phyloP scores from a whole-genome alignment of 495 filamentous ascomycete species.

The Penicillium cataractarum region DNA sequence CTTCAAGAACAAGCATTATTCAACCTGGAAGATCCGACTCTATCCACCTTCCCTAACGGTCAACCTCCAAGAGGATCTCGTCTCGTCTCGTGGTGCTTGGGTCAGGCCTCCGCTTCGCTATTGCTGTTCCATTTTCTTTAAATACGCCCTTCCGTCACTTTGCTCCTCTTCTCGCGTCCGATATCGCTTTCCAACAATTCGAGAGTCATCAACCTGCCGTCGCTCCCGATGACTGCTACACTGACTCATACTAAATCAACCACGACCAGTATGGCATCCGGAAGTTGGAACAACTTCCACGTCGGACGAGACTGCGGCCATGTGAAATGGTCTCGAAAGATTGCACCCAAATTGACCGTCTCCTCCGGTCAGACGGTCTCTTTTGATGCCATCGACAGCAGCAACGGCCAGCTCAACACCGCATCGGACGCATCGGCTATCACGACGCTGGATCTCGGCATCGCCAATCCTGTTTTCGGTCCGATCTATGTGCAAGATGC shows the following conservation, averaged over 20 bases:
- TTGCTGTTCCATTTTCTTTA: not conserved
- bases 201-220: not conserved
- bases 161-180: not conserved
- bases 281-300: slow-evolving; percentile 40
- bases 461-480: slow-evolving; percentile 53
- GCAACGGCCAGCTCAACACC: slow-evolving; percentile 51
- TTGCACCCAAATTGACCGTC: slow-evolving; percentile 49
- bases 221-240: slow-evolving; percentile 23
- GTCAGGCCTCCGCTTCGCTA: slow-evolving; percentile 7
- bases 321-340: slow-evolving; percentile 53
- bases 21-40: slow-evolving; percentile 22
- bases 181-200: not conserved
- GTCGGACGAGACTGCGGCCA: slow-evolving; percentile 45
- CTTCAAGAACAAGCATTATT: slow-evolving; percentile 27
- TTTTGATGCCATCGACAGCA: slow-evolving; percentile 55
- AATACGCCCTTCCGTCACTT: slow-evolving; percentile 3
- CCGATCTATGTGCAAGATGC: slow-evolving; percentile 51
- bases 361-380: slow-evolving; percentile 46
- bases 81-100: slow-evolving; percentile 22
- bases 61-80: slow-evolving; percentile 31
- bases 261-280: slow-evolving; percentile 22
- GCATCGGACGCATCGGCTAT: slow-evolving; percentile 44
- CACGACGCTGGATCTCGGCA: slow-evolving; percentile 42
- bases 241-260: slow-evolving; percentile 30
- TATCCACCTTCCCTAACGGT: slow-evolving; percentile 40